Evolutionary conservation across 441 rosid genomes (phyloP).

Genomic region (Pelargonium australe): DNA sequence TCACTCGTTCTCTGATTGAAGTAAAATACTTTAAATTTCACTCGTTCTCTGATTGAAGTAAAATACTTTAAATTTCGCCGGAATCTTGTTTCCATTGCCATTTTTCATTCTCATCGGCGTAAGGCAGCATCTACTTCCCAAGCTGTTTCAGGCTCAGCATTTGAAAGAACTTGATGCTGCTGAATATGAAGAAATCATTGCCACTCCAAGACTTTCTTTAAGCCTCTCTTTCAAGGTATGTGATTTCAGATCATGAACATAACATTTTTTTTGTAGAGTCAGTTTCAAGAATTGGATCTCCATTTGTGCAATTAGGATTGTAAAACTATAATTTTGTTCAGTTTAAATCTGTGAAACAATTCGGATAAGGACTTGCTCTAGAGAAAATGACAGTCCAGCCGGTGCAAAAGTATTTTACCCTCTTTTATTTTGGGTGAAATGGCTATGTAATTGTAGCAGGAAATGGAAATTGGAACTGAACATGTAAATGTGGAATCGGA

Average conservation of each 20-base stretch:
- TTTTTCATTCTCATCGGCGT: slow-evolving; percentile 59
- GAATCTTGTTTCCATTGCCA: slow-evolving; percentile 66
- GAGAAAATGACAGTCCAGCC: no score
- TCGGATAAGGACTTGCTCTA: no score
- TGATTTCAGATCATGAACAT: neutral
- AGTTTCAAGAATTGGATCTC: no score
- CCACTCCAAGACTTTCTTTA: slow-evolving; percentile 22
- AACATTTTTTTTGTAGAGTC: no score
- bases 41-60: no score
- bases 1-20: no score
- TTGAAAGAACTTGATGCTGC: slow-evolving; percentile 74
- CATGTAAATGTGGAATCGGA: neutral
- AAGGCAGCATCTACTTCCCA: slow-evolving; percentile 59
- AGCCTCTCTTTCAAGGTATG: slow-evolving; percentile 46
- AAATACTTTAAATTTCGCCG: slow-evolving; percentile 26
- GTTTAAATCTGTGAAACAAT: no score
- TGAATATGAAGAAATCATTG: slow-evolving; percentile 65
- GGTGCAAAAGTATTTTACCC: no score
- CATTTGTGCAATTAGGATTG: no score
- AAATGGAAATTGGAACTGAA: neutral
- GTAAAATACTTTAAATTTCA: no score
- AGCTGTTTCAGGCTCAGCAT: slow-evolving; percentile 45
- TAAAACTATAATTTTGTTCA: no score
- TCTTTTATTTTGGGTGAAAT: no score
- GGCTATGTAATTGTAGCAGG: neutral